Evolutionary conservation across 2,329 filamentous ascomycete species (phyloP).

Genomic region (Fusarium citri): DNA sequence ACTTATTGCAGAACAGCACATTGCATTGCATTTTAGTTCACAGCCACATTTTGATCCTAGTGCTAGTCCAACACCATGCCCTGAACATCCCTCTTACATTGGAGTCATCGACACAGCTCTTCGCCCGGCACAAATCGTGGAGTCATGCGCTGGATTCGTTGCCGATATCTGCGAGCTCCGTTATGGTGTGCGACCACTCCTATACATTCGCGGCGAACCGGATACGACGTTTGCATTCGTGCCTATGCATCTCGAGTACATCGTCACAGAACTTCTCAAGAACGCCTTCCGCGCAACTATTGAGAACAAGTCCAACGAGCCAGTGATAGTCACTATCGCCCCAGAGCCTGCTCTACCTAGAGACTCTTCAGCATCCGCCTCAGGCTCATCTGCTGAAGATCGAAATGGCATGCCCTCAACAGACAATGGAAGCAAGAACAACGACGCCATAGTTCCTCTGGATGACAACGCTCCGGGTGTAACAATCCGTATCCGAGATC

Average conservation of each 20-base stretch:
- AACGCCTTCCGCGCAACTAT: slow-evolving; percentile 96
- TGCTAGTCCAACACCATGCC: slow-evolving; percentile 62
- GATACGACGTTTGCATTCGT: slow-evolving; percentile 93
- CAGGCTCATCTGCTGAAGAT: slow-evolving; percentile 44
- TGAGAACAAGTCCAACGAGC: slow-evolving; percentile 83
- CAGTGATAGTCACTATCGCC: slow-evolving; percentile 92
- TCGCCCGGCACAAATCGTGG: slow-evolving; percentile 82
- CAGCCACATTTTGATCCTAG: slow-evolving; percentile 75
- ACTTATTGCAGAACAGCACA: slow-evolving; percentile 95
- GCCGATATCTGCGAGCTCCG: slow-evolving; percentile 97
- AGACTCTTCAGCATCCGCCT: slow-evolving; percentile 39
- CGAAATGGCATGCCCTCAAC: slow-evolving; percentile 10
- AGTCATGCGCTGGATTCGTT: slow-evolving; percentile 88
- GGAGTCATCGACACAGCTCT: slow-evolving; percentile 95
- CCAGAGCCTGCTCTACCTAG: slow-evolving; percentile 65
- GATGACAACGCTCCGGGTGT: slow-evolving; percentile 82
- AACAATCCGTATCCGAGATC: slow-evolving; percentile 93
- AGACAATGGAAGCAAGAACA: slow-evolving; percentile 55
- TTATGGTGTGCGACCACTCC: slow-evolving; percentile 86
- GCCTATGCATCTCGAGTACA: slow-evolving; percentile 96
- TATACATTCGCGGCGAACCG: slow-evolving; percentile 86
- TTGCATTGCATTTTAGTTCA: slow-evolving; percentile 81
- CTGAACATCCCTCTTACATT: slow-evolving; percentile 76
- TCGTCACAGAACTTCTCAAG: slow-evolving; percentile 94
- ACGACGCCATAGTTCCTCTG: slow-evolving; percentile 65